Evolutionary conservation across 2,329 filamentous ascomycete genomes (phyloP).

Genomic region (Cordyceps cicadae): DNA sequence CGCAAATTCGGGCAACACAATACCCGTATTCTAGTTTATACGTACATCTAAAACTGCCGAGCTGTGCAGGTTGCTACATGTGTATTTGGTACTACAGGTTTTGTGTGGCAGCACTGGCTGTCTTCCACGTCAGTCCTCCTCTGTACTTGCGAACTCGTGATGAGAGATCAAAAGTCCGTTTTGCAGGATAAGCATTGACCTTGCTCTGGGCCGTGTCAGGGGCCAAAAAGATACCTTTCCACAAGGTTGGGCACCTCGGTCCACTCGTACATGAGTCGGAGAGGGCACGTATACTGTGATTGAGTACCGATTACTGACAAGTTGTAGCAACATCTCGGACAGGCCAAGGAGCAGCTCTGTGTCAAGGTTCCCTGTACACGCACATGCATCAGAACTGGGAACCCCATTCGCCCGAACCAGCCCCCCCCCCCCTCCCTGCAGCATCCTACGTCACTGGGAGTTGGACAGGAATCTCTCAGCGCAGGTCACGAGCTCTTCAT

Average conservation of each 20-base stretch:
- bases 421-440: neutral
- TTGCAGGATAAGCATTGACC: neutral
- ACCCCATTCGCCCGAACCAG: neutral
- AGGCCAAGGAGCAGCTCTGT: neutral
- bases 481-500: too few species aligned
- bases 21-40: neutral
- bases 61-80: neutral
- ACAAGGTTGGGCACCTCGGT: neutral
- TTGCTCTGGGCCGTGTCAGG: neutral
- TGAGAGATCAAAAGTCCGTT: too few species aligned
- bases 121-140: neutral
- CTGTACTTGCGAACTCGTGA: neutral
- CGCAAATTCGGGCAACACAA: neutral
- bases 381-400: too few species aligned
- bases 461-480: neutral
- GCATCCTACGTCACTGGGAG: too few species aligned
- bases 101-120: neutral
- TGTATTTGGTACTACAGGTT: neutral
- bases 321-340: neutral
- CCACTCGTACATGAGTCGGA: neutral
- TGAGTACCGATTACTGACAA: neutral
- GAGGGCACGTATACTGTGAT: neutral
- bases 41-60: neutral
- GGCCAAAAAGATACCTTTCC: neutral
- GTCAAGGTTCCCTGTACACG: neutral